Evolutionary conservation across 371 early-diverging fungal species (phyloP), one percentile per base, ranked within the genome.

Genomic region (Rhizopus sp.): DNA sequence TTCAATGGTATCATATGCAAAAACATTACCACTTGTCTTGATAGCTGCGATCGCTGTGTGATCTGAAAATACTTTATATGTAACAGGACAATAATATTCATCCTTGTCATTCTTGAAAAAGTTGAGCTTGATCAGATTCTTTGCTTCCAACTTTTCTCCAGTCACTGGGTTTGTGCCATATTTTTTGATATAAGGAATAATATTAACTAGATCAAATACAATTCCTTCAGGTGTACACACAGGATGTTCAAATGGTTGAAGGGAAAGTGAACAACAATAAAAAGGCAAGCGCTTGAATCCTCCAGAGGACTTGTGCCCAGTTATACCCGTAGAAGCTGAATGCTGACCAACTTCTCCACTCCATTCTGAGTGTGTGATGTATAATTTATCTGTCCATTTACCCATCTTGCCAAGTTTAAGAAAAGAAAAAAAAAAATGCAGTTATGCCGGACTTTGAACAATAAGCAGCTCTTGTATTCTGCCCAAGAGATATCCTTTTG

Each of bases 291-390:
- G 75, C 56, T 88, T 83, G 63, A 92, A 65, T 6, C 60, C 66
- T 3, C 49, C 34, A 17, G 49, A 86, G 15, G 68, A 72, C 50
- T 77, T 47, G 5, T 44, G 41, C 0, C 57, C 61, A 7, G 61
- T 53, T 9, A 60, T 88, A 80, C 66, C 91, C 70, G 82, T 84
- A 72, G 62, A 76, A 23, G 80, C 80, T 55, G 75, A 82, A 85
- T 87, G 61, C 79, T 88, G 80, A 16, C 89, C 92, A 23, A 89
- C 87, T 52, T 90, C 86, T 32, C 90, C 88, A 41, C 88, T 79
- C 93, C 95, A 95, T 76, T 96, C 97, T 29, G 90, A 88, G 70
- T 92, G 91, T 4, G 94, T 92, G 51, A 93, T 91, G 70, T 89
- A 93, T 45, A 87, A 64, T 56, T 82, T 82, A 32, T 82, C 82